Base-by-base conservation (phyloP, 345 rosid genomes). In the Garcia nutans region DNA sequence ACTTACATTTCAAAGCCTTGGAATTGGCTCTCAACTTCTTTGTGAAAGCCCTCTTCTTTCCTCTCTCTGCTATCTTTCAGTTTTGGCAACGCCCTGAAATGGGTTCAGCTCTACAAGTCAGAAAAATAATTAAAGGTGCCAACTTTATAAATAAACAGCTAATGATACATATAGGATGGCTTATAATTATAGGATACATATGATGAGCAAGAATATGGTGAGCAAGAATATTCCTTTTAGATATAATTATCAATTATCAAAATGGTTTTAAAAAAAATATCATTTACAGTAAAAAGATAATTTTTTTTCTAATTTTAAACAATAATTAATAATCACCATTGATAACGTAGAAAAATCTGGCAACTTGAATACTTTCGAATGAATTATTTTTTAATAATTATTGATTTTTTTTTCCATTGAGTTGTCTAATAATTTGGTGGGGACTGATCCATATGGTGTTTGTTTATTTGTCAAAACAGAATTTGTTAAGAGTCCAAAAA, bases 221-320 rank as follows among this genome's bases (percentile, higher is more conserved):
- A 66, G 5, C 56, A 11, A 47, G 78, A 76, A 76, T 76, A 76
- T 76, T 76, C 78, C 73, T 47, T 68, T 17, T 0, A 52, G 54
- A 74, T 74, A 64, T 33, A 44, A 44, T 5, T 44, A 28, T 28
- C 31, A 28, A 28, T 28, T 28, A 28, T 28, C 31, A 28, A n/a
- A n/a, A n/a, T n/a, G n/a, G n/a, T n/a, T n/a, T n/a, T n/a, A n/a
- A n/a, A n/a, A 28, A 28, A 28, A 28, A 28, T 1, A 28, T 28
- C 31, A 28, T 28, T 28, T 28, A 28, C 31, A 28, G 2, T 28
- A 28, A 28, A 28, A 28, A 28, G 31, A 28, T 28, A 28, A 28
- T 28, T 28, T 28, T 28, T 28, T 28, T 28, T 47, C 50, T 47
- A 11, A 9, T 47, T 1, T 47, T 47, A 47, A 28, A 28, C 31